Evolutionary conservation across 495 filamentous ascomycete genomes (phyloP).

Genomic region (Staphylotrichum tortipilum): DNA sequence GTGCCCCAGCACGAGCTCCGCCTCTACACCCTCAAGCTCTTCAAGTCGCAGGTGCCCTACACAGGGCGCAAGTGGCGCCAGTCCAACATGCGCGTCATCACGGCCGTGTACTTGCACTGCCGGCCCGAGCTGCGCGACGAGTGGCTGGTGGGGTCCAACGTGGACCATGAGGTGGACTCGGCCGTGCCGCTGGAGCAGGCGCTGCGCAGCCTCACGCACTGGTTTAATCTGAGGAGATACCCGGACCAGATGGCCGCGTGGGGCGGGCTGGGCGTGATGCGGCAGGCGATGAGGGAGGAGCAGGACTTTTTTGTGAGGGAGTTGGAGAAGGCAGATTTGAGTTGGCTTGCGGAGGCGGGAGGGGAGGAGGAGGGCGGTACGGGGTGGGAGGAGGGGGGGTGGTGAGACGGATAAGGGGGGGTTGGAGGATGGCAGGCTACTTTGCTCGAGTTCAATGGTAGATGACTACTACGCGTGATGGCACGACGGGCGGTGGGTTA

Average conservation of each 20-base stretch:
- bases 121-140: conserved; percentile 88
- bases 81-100: conserved; percentile 97
- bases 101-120: conserved; percentile 88
- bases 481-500: too few species aligned
- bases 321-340: conserved; percentile 52
- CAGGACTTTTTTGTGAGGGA: conserved; percentile 86
- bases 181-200: conserved; percentile 85
- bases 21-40: conserved; percentile 91
- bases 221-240: conserved; percentile 80
- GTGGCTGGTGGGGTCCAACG: conserved; percentile 84
- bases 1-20: conserved; percentile 81
- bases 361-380: background rate
- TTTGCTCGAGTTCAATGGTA: too few species aligned
- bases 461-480: too few species aligned
- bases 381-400: background rate
- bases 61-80: conserved; percentile 98
- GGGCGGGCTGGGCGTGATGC: conserved; percentile 31
- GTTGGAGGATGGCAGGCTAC: too few species aligned
- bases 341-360: background rate
- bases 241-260: conserved; percentile 71
- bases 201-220: conserved; percentile 76
- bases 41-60: conserved; percentile 96
- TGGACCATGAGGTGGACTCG: conserved; percentile 89
- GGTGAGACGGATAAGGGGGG: background rate
- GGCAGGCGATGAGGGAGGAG: conserved; percentile 60